Percentiles rank a stretch among this genome's conserved stretches.
These are phyloP conservation scores for Diaporthe vexans DNA, from an alignment of 2,329 filamentous ascomycete species.

Conservation along the genomic window DNA sequence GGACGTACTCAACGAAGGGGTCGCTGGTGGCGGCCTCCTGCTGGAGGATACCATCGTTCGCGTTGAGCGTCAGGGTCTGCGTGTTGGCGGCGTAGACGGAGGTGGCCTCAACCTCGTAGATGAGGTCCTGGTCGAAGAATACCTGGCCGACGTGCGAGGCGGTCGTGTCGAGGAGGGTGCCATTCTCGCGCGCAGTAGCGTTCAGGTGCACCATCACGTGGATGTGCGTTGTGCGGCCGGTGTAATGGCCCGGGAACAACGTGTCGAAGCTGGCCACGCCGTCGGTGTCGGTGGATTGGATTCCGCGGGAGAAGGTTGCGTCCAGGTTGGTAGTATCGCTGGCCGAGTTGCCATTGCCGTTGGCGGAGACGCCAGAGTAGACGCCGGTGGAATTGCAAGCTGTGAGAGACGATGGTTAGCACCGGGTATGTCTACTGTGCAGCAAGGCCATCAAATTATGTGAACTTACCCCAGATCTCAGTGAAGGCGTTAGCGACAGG, in stretches of 20 bases:
- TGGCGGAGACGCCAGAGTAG: constrained; percentile 61
- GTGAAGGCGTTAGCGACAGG: constrained; percentile 58
- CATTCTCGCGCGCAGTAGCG: constrained; percentile 53
- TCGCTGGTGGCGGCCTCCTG: constrained; percentile 48
- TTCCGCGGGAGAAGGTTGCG: constrained; percentile 57
- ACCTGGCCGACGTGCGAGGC: constrained; percentile 74
- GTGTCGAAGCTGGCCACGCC: constrained; percentile 59
- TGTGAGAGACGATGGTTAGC: constrained; percentile 4
- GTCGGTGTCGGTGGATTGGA: constrained; percentile 56
- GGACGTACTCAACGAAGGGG: constrained; percentile 65
- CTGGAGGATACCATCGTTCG: constrained; percentile 48
- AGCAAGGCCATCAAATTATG: background rate
- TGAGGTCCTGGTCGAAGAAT: constrained; percentile 74
- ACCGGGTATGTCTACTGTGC: background rate
- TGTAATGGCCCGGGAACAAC: constrained; percentile 62
- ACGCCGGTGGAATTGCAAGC: constrained; percentile 60
- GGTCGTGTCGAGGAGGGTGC: constrained; percentile 63
- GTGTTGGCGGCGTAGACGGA: constrained; percentile 63
- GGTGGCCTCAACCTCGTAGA: constrained; percentile 62
- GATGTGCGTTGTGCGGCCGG: constrained; percentile 61
- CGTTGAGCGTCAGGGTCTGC: constrained; percentile 57
- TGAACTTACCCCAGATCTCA: constrained; percentile 60
- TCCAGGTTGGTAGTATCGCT: constrained; percentile 55
- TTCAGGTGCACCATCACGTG: constrained; percentile 62
- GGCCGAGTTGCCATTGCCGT: constrained; percentile 56